Conservation (phyloP, 352 stramenopile species). For the Phytophthora syringae region DNA sequence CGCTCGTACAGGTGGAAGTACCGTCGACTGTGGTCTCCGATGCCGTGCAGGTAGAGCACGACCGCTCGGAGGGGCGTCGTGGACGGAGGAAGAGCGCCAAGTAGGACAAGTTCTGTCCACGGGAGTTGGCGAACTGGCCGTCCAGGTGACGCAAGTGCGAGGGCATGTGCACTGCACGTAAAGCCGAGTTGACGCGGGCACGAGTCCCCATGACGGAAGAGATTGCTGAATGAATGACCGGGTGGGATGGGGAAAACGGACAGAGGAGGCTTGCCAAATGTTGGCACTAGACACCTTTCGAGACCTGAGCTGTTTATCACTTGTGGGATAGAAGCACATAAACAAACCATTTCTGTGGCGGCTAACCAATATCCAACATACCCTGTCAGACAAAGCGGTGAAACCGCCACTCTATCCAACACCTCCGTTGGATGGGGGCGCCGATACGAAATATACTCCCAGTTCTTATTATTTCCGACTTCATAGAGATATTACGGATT, state of each 20-base stretch:
- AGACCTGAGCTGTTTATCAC: no score
- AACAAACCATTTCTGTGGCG: no score
- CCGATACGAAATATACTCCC: no score
- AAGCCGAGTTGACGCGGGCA: slow-evolving; percentile 24
- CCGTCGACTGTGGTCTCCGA: slow-evolving; percentile 51
- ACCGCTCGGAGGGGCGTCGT: slow-evolving; percentile 38
- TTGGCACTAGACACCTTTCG: no score
- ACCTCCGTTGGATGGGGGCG: no score
- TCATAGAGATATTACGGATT: no score
- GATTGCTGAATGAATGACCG: slow-evolving; percentile 13
- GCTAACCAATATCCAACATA: no score
- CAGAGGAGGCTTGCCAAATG: no score
- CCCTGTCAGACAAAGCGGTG: no score
- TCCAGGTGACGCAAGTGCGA: slow-evolving; percentile 41
- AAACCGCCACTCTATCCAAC: no score
- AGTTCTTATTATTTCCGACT: no score
- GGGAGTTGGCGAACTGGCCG: slow-evolving; percentile 45
- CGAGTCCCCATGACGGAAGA: slow-evolving; percentile 24
- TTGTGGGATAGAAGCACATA: no score
- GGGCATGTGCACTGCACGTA: slow-evolving; percentile 49
- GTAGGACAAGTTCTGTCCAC: slow-evolving; percentile 51
- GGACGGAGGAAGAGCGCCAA: slow-evolving; percentile 42
- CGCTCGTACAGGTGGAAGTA: slow-evolving; percentile 56
- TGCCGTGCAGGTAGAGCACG: slow-evolving; percentile 60
- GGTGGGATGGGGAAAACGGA: slow-evolving; percentile 12